Evolutionary conservation across 441 rosid species (phyloP).

Genomic region (Viola pubescens): DNA sequence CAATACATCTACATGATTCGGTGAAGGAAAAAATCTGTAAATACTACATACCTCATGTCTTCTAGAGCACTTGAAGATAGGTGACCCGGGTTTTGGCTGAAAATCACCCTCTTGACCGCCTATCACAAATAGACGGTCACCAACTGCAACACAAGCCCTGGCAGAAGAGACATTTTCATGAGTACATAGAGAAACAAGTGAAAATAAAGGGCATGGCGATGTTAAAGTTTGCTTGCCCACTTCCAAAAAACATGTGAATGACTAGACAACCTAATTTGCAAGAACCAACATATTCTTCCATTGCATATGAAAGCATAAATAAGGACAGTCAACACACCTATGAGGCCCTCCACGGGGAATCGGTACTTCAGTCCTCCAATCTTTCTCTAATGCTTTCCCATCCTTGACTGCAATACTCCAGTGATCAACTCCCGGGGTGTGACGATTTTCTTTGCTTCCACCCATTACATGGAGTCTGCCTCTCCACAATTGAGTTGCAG

Average conservation of each 20-base stretch:
- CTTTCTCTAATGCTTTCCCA: conserved; percentile 56
- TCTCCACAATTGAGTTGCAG: conserved; percentile 90
- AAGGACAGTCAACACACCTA: conserved; percentile 33
- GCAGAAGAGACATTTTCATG: conserved; percentile 5
- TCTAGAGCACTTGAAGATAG: conserved; percentile 85
- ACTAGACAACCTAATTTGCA: too few species aligned
- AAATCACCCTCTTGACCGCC: conserved; percentile 98
- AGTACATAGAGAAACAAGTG: neutral
- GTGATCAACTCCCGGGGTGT: conserved; percentile 69
- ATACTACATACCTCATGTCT: conserved; percentile 51
- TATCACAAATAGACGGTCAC: conserved; percentile 53
- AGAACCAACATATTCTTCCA: neutral
- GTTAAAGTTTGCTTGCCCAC: too few species aligned
- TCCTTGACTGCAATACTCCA: conserved; percentile 87
- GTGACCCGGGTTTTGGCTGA: conserved; percentile 85
- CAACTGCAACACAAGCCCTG: conserved; percentile 63
- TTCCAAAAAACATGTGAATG: neutral
- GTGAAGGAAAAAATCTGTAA: neutral
- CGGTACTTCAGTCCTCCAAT: conserved; percentile 59
- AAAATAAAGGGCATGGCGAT: too few species aligned
- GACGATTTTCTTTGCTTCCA: conserved; percentile 87
- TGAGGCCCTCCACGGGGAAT: conserved; percentile 98
- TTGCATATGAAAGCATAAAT: neutral
- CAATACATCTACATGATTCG: neutral
- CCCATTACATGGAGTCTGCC: conserved; percentile 94